Evolutionary conservation across 768 basidiomycete genomes (phyloP).

Genomic region (Leccinum sublutescens): DNA sequence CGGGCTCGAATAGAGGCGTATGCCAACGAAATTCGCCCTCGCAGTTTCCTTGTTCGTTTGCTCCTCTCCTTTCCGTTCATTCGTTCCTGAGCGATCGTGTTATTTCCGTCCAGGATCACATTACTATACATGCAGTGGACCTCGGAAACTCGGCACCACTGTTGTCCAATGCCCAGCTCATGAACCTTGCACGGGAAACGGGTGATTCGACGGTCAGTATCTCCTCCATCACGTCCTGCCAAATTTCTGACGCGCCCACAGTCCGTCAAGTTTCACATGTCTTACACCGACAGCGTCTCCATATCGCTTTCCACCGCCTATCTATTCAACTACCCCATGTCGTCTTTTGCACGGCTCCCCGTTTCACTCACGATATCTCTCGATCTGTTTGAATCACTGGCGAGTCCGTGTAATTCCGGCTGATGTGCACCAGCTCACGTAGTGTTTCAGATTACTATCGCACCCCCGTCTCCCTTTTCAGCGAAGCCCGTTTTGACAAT

Average conservation of each 20-base stretch:
- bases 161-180: conserved; percentile 66
- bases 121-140: conserved; percentile 81
- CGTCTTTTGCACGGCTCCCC: conserved; percentile 78
- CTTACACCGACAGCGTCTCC: conserved; percentile 81
- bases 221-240: not conserved
- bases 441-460: conserved; percentile 52
- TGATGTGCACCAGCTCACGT: not conserved
- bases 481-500: conserved; percentile 62
- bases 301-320: conserved; percentile 81
- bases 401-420: conserved; percentile 32
- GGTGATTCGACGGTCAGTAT: conserved; percentile 32
- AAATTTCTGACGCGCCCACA: conserved; percentile 34
- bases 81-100: conserved; percentile 4
- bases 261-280: conserved; percentile 81
- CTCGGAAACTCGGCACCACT: conserved; percentile 80
- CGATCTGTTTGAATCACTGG: conserved; percentile 68
- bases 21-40: conserved; percentile 74
- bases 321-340: conserved; percentile 82
- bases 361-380: conserved; percentile 78
- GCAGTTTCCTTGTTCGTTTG: conserved; percentile 59
- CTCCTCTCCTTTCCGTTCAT: not conserved
- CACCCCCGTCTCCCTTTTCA: conserved; percentile 55
- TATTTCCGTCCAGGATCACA: conserved; percentile 63
- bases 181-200: conserved; percentile 9
- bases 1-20: conserved; percentile 76